Evolutionary conservation across 306 rosid species (phyloP).

Genomic region (Medicago arabica): DNA sequence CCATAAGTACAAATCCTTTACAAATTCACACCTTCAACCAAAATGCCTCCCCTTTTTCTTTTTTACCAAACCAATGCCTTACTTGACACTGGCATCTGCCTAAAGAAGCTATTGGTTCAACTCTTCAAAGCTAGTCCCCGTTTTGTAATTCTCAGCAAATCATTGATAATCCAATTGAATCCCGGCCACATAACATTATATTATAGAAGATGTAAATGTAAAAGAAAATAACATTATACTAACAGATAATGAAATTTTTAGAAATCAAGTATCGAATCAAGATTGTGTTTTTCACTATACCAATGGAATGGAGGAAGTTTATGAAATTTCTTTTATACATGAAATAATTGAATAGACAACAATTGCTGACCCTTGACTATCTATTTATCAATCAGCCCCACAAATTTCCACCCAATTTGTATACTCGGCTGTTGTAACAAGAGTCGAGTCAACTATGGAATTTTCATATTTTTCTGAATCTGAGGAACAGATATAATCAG

Average conservation of each 20-base stretch:
- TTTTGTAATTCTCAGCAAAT: neutral
- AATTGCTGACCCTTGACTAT: constrained; percentile 1
- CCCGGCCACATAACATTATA: too few relatives aligned
- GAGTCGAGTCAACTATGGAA: neutral
- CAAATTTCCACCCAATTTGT: constrained; percentile 9
- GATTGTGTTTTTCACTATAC: constrained; percentile 1
- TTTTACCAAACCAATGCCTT: neutral
- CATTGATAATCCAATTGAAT: neutral
- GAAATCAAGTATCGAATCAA: constrained; percentile 20
- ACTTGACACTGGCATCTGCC: constrained; percentile 51
- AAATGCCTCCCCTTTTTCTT: neutral
- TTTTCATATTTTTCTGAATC: neutral
- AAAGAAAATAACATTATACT: neutral
- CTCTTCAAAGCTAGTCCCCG: constrained; percentile 33
- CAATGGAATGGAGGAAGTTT: constrained; percentile 6
- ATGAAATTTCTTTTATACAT: neutral
- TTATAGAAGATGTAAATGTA: too few relatives aligned
- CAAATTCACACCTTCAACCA: neutral
- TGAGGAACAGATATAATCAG: neutral
- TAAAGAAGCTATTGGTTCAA: constrained; percentile 57
- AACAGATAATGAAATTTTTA: neutral
- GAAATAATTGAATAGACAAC: constrained; percentile 19
- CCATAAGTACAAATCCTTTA: neutral
- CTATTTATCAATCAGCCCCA: constrained; percentile 14
- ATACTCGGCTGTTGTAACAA: neutral